Base-by-base conservation (phyloP, 768 basidiomycete species). In the Amyloporia xantha region DNA sequence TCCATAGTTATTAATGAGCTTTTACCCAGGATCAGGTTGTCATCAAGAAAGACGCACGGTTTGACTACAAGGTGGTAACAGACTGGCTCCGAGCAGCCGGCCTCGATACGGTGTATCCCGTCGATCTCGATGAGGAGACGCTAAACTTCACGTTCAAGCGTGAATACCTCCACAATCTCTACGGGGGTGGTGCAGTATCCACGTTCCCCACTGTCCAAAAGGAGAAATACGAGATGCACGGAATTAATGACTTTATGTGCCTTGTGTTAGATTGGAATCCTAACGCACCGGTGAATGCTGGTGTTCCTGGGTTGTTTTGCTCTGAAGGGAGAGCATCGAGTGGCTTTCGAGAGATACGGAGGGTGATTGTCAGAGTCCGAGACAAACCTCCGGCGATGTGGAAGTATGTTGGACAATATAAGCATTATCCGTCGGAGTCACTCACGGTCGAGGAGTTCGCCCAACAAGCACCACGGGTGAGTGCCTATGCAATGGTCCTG, bases 321-420 rank as follows among this genome's bases (percentile, higher is more conserved):
- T 41, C 36, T n/a, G 21, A 9, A 1, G 9, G 35, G 1, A 35
- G 5, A 15, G 33, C 36, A 21, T 21, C 15, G 3, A 23, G 37
- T 20, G 21, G 24, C 9, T 2, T 24, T 27, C 21, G 15, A 15
- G 7, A 26, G 11, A 20, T 48, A 1, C 5, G 40, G 9, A 45
- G 55, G 3, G 47, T 54, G 1, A 48, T 57, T 40, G 49, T 57
- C 15, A 24, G 49, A 20, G 23, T 51, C 5, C 28, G 44, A 9
- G 17, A 30, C 5, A 45, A 12, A 10, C 44, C 38, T 3, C 13
- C 9, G 26, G 50, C 42, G 1, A 21, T 33, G 7, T 57, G 55
- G 55, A 5, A 46, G 13, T 51, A 57, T 37, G 30, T 47, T 20
- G 55, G 55, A 5, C 21, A n/a, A 2, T 54, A 57, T 35, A 35